Conservation (phyloP, 2,329 filamentous ascomycete species). For the Fusarium domesticum region DNA sequence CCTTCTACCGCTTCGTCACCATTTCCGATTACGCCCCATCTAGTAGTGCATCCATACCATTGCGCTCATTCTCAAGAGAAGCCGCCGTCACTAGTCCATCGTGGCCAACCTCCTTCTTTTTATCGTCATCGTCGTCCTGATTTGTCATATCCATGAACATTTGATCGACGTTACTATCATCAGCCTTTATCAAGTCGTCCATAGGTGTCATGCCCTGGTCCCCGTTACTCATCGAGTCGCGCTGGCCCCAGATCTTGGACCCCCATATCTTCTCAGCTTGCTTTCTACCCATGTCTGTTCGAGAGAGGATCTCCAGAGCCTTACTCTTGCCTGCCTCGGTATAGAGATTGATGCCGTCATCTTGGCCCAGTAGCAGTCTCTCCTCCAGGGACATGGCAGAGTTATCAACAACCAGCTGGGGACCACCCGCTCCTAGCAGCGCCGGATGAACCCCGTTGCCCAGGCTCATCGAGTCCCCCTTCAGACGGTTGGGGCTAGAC, state of each 20-base stretch:
- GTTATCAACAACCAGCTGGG: conserved; percentile 41
- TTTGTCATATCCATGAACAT: conserved; percentile 58
- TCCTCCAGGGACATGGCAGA: conserved; percentile 48
- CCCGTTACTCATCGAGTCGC: conserved; percentile 30
- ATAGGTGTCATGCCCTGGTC: conserved; percentile 28
- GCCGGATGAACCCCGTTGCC: conserved; percentile 42
- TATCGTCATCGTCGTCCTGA: conserved; percentile 46
- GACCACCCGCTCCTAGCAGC: conserved; percentile 43
- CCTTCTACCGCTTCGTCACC: conserved; percentile 9
- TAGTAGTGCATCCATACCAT: conserved; percentile 45
- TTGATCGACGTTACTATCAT: conserved; percentile 50
- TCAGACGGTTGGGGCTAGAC: conserved; percentile 28
- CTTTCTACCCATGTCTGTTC: conserved; percentile 49
- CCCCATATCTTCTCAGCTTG: conserved; percentile 53
- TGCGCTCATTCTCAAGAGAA: conserved; percentile 45
- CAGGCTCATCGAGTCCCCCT: conserved; percentile 40
- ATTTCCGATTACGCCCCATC: conserved; percentile 38
- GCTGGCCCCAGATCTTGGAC: conserved; percentile 44
- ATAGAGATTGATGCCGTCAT: conserved; percentile 45
- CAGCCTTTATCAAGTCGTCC: conserved; percentile 35
- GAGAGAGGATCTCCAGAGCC: conserved; percentile 51
- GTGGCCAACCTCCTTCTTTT: conserved; percentile 33
- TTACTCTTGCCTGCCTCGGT: conserved; percentile 47
- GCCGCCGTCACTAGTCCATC: conserved; percentile 40
- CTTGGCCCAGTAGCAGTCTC: conserved; percentile 46